phyloP scores from a whole-genome alignment of 148 eudicot genomes.

The Fallopia convolvulus region DNA sequence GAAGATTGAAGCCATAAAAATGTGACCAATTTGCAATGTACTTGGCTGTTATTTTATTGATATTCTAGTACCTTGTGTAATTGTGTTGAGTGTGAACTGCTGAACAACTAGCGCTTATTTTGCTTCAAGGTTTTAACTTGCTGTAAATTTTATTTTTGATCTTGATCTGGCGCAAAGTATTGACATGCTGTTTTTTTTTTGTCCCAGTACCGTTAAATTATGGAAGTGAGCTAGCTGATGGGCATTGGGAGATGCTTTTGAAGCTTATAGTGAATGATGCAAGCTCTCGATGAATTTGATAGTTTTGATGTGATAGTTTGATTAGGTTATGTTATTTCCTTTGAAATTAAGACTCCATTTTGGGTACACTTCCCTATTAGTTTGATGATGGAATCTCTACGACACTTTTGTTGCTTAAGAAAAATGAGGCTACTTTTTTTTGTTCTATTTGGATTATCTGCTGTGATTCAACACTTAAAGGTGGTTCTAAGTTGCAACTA shows the following conservation, averaged over 20 bases:
- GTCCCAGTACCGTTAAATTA: conserved; percentile 2
- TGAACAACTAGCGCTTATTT: neutral
- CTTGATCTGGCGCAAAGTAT: neutral
- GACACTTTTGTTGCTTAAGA: neutral
- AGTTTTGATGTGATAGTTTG: neutral
- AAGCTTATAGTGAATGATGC: conserved; percentile 1
- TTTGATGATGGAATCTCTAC: neutral
- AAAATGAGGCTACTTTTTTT: neutral
- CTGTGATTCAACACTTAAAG: neutral
- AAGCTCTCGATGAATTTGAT: neutral
- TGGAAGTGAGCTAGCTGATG: conserved; percentile 2
- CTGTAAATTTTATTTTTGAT: too few species aligned
- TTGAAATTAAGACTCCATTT: neutral
- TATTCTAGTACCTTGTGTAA: neutral
- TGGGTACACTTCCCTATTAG: neutral
- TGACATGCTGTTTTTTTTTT: neutral
- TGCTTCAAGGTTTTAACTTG: neutral
- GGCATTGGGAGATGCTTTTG: neutral
- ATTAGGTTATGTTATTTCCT: conserved; percentile 8
- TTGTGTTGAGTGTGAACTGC: neutral
- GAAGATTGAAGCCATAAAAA: neutral
- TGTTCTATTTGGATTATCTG: neutral
- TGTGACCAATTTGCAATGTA: neutral
- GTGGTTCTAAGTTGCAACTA: neutral
- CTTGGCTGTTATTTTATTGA: neutral